A percentile compares a stretch with the other conserved stretches of the same genome.
Conservation (phyloP, 2,329 filamentous ascomycete genomes). For the Aspergillus tubingensis region DNA sequence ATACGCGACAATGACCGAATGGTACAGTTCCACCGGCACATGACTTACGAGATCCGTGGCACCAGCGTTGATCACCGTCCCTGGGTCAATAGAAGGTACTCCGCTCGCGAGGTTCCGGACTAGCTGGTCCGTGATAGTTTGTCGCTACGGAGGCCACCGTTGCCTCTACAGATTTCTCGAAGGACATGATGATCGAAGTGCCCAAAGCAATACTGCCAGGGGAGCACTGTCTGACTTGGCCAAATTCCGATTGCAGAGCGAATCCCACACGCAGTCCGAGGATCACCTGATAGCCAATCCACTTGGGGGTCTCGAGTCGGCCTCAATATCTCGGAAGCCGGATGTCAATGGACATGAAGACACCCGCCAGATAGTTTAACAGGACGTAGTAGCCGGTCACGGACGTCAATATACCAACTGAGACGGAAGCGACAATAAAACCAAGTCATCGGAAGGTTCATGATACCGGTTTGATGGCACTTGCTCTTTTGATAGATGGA, state of each 20-base stretch:
- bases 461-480: slow-evolving; percentile 7
- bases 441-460: slow-evolving; percentile 12
- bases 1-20: not conserved
- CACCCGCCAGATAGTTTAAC: not conserved
- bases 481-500: slow-evolving; percentile 16
- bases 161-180: slow-evolving; percentile 6
- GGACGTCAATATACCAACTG: slow-evolving; percentile 1
- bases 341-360: slow-evolving; percentile 10
- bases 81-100: not conserved
- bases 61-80: too few species aligned
- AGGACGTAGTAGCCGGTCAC: slow-evolving; percentile 5
- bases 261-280: slow-evolving; percentile 6
- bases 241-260: not conserved
- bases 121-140: slow-evolving; percentile 20
- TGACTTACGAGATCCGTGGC: too few species aligned
- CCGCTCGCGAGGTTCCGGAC: not conserved
- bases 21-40: too few species aligned
- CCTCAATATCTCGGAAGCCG: slow-evolving; percentile 6
- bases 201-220: slow-evolving; percentile 11
- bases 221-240: slow-evolving; percentile 3
- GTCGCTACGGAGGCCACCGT: slow-evolving; percentile 16
- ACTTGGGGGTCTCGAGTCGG: slow-evolving; percentile 4
- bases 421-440: slow-evolving; percentile 7
- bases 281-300: slow-evolving; percentile 19
- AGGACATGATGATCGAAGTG: slow-evolving; percentile 15